A percentile compares a stretch with the other conserved stretches of the same genome.
Evolutionary conservation across 495 filamentous ascomycete species (phyloP).

Genomic region (Penicillium psychrofluorescens): DNA sequence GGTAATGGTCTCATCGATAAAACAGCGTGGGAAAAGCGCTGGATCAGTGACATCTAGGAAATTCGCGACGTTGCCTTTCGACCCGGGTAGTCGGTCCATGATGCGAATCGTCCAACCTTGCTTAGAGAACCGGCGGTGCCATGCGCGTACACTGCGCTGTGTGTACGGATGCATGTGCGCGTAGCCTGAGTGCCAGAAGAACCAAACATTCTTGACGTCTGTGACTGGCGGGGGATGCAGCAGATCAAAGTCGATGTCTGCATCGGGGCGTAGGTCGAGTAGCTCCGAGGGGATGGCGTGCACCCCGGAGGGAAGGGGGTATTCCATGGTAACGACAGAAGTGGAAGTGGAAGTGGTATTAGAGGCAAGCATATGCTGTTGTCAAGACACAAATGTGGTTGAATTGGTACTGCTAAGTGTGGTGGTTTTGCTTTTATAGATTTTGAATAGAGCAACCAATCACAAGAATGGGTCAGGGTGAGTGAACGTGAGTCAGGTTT

Average conservation of each 20-base stretch:
- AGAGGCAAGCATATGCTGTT: neutral
- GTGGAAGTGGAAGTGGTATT: neutral
- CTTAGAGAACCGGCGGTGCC: conserved; percentile 44
- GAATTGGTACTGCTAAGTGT: too few species aligned
- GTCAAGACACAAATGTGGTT: too few species aligned
- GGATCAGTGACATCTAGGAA: conserved; percentile 40
- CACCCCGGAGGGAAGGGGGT: conserved; percentile 8
- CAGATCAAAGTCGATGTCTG: conserved; percentile 36
- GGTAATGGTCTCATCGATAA: conserved; percentile 36
- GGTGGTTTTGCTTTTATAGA: too few species aligned
- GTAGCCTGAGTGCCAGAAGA: conserved; percentile 49
- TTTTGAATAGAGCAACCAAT: too few species aligned
- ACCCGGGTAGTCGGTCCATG: conserved; percentile 34
- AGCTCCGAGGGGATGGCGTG: conserved; percentile 5
- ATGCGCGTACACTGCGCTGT: conserved; percentile 48
- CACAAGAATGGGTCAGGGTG: too few species aligned
- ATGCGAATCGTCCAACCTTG: conserved; percentile 47
- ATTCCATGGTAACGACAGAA: neutral
- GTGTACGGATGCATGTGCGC: conserved; percentile 41
- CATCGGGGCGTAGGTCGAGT: conserved; percentile 37
- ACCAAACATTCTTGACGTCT: conserved; percentile 46
- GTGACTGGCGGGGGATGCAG: conserved; percentile 32
- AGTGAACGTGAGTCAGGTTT: too few species aligned
- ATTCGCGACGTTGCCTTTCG: conserved; percentile 36
- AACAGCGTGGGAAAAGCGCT: conserved; percentile 38